phyloP scores from a whole-genome alignment of 2,329 filamentous ascomycete genomes.

The Hypoxylon sp. region DNA sequence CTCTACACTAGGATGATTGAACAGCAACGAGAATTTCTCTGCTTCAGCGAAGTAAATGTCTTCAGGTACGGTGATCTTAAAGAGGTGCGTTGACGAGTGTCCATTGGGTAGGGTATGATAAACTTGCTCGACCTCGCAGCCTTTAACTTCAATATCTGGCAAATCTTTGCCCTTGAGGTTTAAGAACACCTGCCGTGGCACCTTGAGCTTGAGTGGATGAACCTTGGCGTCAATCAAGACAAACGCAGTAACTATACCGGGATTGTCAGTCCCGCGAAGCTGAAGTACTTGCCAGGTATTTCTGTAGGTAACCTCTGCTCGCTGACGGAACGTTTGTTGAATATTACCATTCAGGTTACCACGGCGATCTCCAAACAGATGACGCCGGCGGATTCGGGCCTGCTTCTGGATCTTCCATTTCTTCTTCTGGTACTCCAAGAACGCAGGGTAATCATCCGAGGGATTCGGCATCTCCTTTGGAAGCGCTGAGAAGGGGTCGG shows the following conservation, averaged over 20 bases:
- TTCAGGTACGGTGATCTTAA: constrained; percentile 92
- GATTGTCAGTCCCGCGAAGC: constrained; percentile 82
- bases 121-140: constrained; percentile 91
- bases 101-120: constrained; percentile 94
- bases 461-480: constrained; percentile 87
- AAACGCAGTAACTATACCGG: constrained; percentile 88
- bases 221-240: constrained; percentile 95
- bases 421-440: constrained; percentile 94
- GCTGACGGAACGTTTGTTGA: constrained; percentile 84
- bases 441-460: constrained; percentile 86
- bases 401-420: constrained; percentile 99
- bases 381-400: constrained; percentile 83
- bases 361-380: constrained; percentile 90
- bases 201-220: constrained; percentile 87
- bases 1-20: constrained; percentile 94
- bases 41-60: constrained; percentile 87
- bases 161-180: constrained; percentile 90
- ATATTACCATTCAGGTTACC: constrained; percentile 74
- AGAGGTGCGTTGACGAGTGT: constrained; percentile 91
- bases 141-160: constrained; percentile 87
- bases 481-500: constrained; percentile 84
- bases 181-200: constrained; percentile 89
- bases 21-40: constrained; percentile 83
- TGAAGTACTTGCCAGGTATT: constrained; percentile 97
- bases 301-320: constrained; percentile 89